Base-by-base conservation (phyloP, 352 stramenopile genomes). In the Peronospora belbahrii region DNA sequence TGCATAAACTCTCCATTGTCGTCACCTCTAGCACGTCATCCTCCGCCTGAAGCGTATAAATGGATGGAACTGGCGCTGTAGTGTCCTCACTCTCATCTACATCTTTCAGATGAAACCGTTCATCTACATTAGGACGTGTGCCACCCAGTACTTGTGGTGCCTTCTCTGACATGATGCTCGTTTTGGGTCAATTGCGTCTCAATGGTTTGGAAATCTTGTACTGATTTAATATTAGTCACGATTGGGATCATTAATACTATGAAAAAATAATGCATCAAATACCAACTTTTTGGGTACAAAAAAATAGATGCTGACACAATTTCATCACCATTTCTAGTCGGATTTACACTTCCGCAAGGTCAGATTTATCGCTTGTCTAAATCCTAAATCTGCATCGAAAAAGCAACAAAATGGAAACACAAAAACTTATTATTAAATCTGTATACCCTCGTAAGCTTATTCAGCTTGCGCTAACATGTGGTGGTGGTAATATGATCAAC, bases 1-100 rank as follows among this genome's bases (percentile, higher is more conserved):
- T 95, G 54, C 91, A 97, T 44, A 96, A 38, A 61, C 83, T 95
- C 40, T 85, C 66, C 35, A 85, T 65, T 19, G 64, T 71, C 7
- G 73, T 85, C 20, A 85, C 70, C 39, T 83, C 66, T 2, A 67
- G 70, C 8, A 74, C 60, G 30, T 82, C 73, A 42, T 83, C 65
- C 33, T 84, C 71, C 24, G 57, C 60, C 46, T 72, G 60, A 25
- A 68, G 19, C 39, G 62, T 19, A 53, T 70, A 70, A 28, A 74
- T 74, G 32, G 52, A 59, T 31, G 67, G 65, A 15, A 58, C 51
- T 2, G 38, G 8, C 7, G 59, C 35, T 23, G 40, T 33, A 3
- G 49, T 31, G 10, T 50, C 47, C 14, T 68, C 23, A n/a, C 50
- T 43, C 11, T 51, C 44, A 15, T 64, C 61, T 17, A 60, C 31